A percentile compares a stretch with the other conserved stretches of the same genome.
phyloP scores from a whole-genome alignment of 352 stramenopile species.

The Peronospora farinosa region DNA sequence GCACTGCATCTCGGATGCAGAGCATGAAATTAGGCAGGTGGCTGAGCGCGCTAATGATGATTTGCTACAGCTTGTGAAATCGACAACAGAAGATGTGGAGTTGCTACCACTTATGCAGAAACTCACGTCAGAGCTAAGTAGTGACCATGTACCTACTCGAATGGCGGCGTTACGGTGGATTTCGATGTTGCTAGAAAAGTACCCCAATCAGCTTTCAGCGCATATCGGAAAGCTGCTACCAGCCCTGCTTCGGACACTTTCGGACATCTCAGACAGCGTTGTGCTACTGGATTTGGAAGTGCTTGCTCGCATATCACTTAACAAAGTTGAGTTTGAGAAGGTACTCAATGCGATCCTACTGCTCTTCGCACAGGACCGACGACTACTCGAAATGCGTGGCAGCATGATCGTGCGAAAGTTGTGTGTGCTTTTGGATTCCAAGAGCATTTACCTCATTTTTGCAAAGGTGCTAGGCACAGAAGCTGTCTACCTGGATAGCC shows the following conservation, averaged over 20 bases:
- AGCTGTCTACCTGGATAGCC: constrained; percentile 37
- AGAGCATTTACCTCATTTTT: constrained; percentile 97
- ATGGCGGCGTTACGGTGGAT: constrained; percentile 95
- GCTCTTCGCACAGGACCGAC: constrained; percentile 88
- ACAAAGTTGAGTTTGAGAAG: constrained; percentile 88
- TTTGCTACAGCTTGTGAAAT: constrained; percentile 92
- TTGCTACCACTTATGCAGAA: constrained; percentile 92
- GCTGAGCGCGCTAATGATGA: constrained; percentile 95
- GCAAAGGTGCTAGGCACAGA: constrained; percentile 89
- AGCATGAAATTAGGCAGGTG: constrained; percentile 95
- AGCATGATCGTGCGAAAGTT: constrained; percentile 98
- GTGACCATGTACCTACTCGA: constrained; percentile 94
- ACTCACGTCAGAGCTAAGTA: constrained; percentile 91
- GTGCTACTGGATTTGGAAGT: constrained; percentile 96
- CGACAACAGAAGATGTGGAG: constrained; percentile 86
- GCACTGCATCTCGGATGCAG: constrained; percentile 95
- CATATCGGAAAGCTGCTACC: constrained; percentile 91
- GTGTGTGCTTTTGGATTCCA: constrained; percentile 95
- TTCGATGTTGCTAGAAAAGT: constrained; percentile 98
- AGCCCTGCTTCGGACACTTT: constrained; percentile 94
- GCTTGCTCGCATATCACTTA: constrained; percentile 91
- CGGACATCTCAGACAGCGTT: constrained; percentile 93
- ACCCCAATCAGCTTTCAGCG: constrained; percentile 88
- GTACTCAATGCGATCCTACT: constrained; percentile 93
- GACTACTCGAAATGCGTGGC: constrained; percentile 90